These are phyloP conservation scores for Acaromyces ingoldii DNA, from an alignment of 1,284 basidiomycete species.

Conservation along the genomic window DNA sequence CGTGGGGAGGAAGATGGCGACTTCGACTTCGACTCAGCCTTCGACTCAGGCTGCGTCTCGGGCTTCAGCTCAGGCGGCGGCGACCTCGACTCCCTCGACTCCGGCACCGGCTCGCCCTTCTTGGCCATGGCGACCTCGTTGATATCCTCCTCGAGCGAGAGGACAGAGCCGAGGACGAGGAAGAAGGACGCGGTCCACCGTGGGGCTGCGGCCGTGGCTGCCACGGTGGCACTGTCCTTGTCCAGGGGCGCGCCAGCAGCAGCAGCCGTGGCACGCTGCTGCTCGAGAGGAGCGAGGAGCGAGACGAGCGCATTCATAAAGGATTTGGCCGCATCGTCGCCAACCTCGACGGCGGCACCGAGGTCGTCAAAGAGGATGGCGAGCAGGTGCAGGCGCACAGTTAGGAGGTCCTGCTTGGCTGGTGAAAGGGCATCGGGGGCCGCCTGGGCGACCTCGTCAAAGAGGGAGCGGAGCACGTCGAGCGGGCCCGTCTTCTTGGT, in stretches of 20 bases:
- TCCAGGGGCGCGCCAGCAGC: conserved; percentile 2
- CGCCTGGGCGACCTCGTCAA: conserved; percentile 19
- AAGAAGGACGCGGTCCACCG: conserved; percentile 75
- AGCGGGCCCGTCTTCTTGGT: conserved; percentile 5
- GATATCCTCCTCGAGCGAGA: conserved; percentile 53
- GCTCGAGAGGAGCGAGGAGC: too few relatives aligned
- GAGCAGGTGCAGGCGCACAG: conserved; percentile 73
- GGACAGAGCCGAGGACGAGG: conserved; percentile 76
- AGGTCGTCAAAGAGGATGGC: conserved; percentile 74
- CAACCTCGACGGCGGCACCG: conserved; percentile 62
- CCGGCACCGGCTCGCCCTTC: background rate
- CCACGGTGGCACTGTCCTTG: conserved; percentile 11
- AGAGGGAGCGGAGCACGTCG: conserved; percentile 13
- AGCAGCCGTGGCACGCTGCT: background rate
- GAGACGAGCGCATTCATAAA: conserved; percentile 19
- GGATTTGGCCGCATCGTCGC: conserved; percentile 52
- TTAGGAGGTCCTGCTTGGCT: conserved; percentile 55
- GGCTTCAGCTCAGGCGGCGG: background rate
- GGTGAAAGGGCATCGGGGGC: conserved; percentile 14
- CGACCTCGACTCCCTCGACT: background rate
- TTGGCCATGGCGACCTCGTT: conserved; percentile 14
- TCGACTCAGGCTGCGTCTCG: background rate
- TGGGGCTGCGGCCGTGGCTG: conserved; percentile 23
- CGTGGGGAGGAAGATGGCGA: background rate
- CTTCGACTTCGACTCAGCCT: too few relatives aligned